Base-by-base conservation (phyloP, 2,329 filamentous ascomycete genomes). In the Exophiala calicioides region DNA sequence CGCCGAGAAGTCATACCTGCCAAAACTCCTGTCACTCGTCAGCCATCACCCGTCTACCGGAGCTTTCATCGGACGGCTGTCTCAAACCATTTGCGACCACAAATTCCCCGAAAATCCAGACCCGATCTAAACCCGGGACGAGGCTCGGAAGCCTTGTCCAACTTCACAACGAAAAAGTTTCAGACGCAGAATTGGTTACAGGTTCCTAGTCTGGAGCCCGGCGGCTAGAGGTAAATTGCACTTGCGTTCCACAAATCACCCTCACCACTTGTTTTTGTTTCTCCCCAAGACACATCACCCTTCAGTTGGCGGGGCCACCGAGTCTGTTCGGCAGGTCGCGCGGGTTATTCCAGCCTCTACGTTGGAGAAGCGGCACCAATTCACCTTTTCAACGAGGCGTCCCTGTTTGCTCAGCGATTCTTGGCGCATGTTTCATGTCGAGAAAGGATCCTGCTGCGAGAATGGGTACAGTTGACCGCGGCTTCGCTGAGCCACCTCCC, bases 191-290 rank as follows among this genome's bases (percentile, higher is more conserved):
- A 13, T 34, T 24, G 26, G 30, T 49, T 29, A 36, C 47, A 46
- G 30, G 47, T 47, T 47, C 52, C 30, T 43, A 19, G 31, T 12
- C 34, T 38, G 34, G 31, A 21, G 44, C 21, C 41, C 44, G 35
- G 47, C 47, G 47, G 47, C 44, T 51, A 55, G 35, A 55, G 52
- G 52, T 55, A 55, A 54, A 55, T 55, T 55, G 41, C 52, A 55
- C 24, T 35, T 49, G 19, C 24, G 36, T 47, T 50, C 32, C 42
- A 44, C 50, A 21, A 44, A 36, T 23, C 19, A 31, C 21, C 39
- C 40, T 13, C 20, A 42, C 19, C 34, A 34, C 8, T 40, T 15
- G 9, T 27, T 36, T 21, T 10, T 19, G 12, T 26, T 8, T 33
- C 16, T 12, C 39, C 16, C 24, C 10, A 10, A 6, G 18, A 15